Evolutionary conservation across 2,329 filamentous ascomycete genomes (phyloP).

Genomic region (Pochonia chlamydosporia): DNA sequence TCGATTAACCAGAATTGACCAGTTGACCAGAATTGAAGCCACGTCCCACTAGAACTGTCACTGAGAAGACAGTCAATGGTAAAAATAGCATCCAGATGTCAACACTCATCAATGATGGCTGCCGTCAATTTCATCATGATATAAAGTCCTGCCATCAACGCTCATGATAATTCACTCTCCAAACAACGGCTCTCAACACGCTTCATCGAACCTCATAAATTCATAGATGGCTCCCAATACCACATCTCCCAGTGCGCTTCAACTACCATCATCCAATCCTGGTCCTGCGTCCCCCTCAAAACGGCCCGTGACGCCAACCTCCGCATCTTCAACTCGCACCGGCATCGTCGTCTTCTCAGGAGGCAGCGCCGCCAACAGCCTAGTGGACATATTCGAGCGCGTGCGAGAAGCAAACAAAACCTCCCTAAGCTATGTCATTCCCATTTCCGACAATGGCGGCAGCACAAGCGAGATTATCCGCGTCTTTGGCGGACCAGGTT

Average conservation of each 20-base stretch:
- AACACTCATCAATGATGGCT: no score
- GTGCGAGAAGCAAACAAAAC: conserved; percentile 60
- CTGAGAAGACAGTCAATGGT: no score
- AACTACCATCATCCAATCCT: neutral
- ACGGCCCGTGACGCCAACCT: conserved; percentile 15
- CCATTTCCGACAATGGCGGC: conserved; percentile 93
- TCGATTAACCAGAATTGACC: no score
- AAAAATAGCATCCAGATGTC: no score
- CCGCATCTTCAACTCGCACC: conserved; percentile 11
- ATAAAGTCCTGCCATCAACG: no score
- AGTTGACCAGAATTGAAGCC: no score
- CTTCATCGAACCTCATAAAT: neutral
- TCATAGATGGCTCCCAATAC: neutral
- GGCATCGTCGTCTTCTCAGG: conserved; percentile 81
- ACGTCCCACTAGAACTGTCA: no score
- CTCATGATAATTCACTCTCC: no score
- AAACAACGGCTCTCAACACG: no score
- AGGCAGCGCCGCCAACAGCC: conserved; percentile 87
- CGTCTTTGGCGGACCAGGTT: conserved; percentile 89
- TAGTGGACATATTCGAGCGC: conserved; percentile 82
- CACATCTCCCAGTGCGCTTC: neutral
- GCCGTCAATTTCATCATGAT: no score
- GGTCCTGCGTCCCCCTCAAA: neutral
- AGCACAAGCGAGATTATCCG: conserved; percentile 90
- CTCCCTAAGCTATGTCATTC: conserved; percentile 78